Conservation (phyloP, 495 filamentous ascomycete genomes). For the Penicillium coffeae region DNA sequence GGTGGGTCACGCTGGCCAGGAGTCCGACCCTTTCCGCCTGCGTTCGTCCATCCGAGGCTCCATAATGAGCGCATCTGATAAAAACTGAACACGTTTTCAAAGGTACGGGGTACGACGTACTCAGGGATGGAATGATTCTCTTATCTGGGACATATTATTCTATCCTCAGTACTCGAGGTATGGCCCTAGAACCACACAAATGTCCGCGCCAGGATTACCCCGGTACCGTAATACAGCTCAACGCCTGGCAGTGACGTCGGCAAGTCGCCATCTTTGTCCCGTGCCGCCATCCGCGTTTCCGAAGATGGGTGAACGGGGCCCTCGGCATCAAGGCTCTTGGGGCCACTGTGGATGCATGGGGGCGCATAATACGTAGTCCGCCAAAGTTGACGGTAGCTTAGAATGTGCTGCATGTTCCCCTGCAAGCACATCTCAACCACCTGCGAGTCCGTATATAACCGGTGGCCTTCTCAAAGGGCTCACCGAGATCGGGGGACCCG, state of each 20-base stretch:
- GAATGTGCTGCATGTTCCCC: not conserved
- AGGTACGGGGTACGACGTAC: too few relatives aligned
- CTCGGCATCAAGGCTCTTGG: conserved; percentile 24
- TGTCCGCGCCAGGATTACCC: not conserved
- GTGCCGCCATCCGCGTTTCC: conserved; percentile 20
- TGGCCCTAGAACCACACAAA: too few relatives aligned
- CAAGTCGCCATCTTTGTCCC: conserved; percentile 25
- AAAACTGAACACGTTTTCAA: not conserved
- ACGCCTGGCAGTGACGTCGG: conserved; percentile 41
- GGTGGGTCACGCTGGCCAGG: conserved; percentile 2
- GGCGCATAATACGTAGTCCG: not conserved
- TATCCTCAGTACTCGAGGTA: too few relatives aligned
- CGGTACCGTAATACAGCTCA: conserved; percentile 2
- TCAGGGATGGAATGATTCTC: too few relatives aligned
- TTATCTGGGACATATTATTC: too few relatives aligned
- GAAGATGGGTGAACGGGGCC: conserved; percentile 4
- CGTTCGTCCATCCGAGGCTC: not conserved
- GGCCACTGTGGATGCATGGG: too few relatives aligned
- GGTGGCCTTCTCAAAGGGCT: conserved; percentile 19
- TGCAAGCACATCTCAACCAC: not conserved
- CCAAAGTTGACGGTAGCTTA: not conserved
- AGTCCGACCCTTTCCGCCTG: conserved; percentile 7
- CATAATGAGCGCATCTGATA: conserved; percentile 3
- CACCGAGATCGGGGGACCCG: conserved; percentile 22
- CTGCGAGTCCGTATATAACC: conserved; percentile 10